Evolutionary conservation across 257 asterid species (phyloP).

Genomic region (Osmanthus fragrans): DNA sequence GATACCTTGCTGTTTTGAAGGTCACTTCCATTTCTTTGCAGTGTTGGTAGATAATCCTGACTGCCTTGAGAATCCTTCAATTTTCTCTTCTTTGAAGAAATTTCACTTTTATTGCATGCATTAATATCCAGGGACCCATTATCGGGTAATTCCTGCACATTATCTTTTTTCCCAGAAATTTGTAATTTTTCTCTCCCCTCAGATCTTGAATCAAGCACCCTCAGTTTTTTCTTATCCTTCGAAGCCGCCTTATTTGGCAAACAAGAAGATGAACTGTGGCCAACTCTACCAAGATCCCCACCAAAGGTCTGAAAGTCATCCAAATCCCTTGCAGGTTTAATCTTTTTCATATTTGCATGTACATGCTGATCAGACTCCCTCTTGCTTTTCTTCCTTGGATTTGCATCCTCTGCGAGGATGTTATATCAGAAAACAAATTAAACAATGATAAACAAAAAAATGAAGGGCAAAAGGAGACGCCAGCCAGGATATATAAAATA

Average conservation of each 20-base stretch:
- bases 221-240: slow-evolving; percentile 42
- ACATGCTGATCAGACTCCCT: slow-evolving; percentile 47
- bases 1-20: slow-evolving; percentile 35
- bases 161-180: slow-evolving; percentile 37
- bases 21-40: slow-evolving; percentile 33
- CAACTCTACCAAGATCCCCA: slow-evolving; percentile 30
- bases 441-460: slow-evolving; percentile 21
- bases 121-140: slow-evolving; percentile 32
- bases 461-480: slow-evolving; percentile 24
- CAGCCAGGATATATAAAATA: slow-evolving; percentile 32
- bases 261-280: slow-evolving; percentile 27
- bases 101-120: slow-evolving; percentile 29
- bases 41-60: slow-evolving; percentile 30
- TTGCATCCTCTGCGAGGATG: slow-evolving; percentile 57
- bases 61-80: slow-evolving; percentile 39
- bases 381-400: slow-evolving; percentile 51
- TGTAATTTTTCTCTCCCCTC: slow-evolving; percentile 35
- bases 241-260: slow-evolving; percentile 36
- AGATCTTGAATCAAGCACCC: slow-evolving; percentile 36
- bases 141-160: slow-evolving; percentile 38
- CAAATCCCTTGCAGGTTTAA: slow-evolving; percentile 30
- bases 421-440: slow-evolving; percentile 28
- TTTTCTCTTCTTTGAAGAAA: slow-evolving; percentile 57
- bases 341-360: slow-evolving; percentile 41
- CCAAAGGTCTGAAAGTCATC: slow-evolving; percentile 37